Evolutionary conservation across 2,329 filamentous ascomycete genomes (phyloP).

Genomic region (Aspergillus fumigatus): DNA sequence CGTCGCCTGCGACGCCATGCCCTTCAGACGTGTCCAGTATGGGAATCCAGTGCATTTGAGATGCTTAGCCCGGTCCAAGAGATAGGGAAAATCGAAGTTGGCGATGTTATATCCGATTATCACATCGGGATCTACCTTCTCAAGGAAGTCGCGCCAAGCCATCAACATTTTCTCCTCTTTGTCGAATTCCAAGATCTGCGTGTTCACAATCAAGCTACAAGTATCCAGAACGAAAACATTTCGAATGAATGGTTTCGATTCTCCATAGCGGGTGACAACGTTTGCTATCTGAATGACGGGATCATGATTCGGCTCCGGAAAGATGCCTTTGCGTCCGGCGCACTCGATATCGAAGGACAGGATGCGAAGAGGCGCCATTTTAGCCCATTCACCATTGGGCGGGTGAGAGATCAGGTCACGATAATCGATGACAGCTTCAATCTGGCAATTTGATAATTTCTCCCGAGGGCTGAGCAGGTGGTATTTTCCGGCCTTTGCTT

Average conservation of each 20-base stretch:
- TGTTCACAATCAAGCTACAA: conserved; percentile 91
- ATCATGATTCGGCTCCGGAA: conserved; percentile 86
- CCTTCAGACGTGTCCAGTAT: conserved; percentile 77
- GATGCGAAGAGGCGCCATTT: conserved; percentile 90
- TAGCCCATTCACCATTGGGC: conserved; percentile 90
- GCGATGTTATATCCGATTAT: conserved; percentile 98
- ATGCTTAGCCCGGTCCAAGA: conserved; percentile 80
- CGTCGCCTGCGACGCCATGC: conserved; percentile 65
- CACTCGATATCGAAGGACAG: conserved; percentile 99
- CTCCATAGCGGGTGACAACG: conserved; percentile 88
- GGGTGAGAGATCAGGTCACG: conserved; percentile 79
- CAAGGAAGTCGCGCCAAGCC: conserved; percentile 83
- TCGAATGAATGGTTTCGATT: conserved; percentile 88
- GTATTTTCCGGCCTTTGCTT: conserved; percentile 72
- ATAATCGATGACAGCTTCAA: conserved; percentile 84
- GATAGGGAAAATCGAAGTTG: conserved; percentile 98
- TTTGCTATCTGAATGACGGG: conserved; percentile 98
- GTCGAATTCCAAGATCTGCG: conserved; percentile 79
- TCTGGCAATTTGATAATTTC: conserved; percentile 89
- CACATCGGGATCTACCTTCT: conserved; percentile 89
- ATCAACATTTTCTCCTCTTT: conserved; percentile 86
- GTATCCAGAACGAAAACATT: conserved; percentile 95
- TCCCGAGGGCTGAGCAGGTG: conserved; percentile 61
- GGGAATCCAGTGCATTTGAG: conserved; percentile 77
- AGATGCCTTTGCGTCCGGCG: conserved; percentile 93